Conservation (phyloP, 2,329 filamentous ascomycete genomes). For the Ascochyta clinopodiicola region DNA sequence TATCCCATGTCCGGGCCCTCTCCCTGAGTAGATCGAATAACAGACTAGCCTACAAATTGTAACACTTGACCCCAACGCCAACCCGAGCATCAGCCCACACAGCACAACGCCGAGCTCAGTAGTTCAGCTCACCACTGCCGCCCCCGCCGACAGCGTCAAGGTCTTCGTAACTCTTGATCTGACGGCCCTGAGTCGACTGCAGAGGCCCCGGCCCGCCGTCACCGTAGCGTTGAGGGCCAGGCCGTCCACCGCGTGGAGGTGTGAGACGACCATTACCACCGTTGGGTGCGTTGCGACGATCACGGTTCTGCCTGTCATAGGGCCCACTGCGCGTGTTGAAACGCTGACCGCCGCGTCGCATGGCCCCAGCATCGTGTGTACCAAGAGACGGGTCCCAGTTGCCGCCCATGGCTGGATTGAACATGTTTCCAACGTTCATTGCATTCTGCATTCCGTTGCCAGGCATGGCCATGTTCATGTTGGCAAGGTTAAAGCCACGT, state of each 20-base stretch:
- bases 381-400: conserved; percentile 63
- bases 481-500: conserved; percentile 86
- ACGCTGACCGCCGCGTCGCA: conserved; percentile 50
- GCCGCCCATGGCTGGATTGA: conserved; percentile 56
- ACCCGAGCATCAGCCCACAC: conserved; percentile 19
- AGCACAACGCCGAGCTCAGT: conserved; percentile 56
- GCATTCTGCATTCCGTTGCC: conserved; percentile 52
- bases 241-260: conserved; percentile 56
- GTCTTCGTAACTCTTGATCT: conserved; percentile 96
- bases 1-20: conserved; percentile 7
- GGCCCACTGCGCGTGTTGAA: conserved; percentile 50
- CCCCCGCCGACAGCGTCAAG: conserved; percentile 73
- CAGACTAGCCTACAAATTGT: conserved; percentile 21
- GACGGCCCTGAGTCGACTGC: conserved; percentile 90
- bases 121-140: conserved; percentile 86
- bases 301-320: conserved; percentile 50
- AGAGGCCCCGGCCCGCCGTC: conserved; percentile 81
- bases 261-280: conserved; percentile 57
- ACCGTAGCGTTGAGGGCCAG: conserved; percentile 70
- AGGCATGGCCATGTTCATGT: conserved; percentile 69
- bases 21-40: conserved; percentile 12
- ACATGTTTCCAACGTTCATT: conserved; percentile 52
- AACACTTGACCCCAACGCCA: conserved; percentile 25
- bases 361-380: conserved; percentile 51
- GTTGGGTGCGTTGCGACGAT: conserved; percentile 54